Percentiles rank a stretch among this genome's conserved stretches.
Conservation (phyloP, 495 filamentous ascomycete species). For the Tuber indicum region DNA sequence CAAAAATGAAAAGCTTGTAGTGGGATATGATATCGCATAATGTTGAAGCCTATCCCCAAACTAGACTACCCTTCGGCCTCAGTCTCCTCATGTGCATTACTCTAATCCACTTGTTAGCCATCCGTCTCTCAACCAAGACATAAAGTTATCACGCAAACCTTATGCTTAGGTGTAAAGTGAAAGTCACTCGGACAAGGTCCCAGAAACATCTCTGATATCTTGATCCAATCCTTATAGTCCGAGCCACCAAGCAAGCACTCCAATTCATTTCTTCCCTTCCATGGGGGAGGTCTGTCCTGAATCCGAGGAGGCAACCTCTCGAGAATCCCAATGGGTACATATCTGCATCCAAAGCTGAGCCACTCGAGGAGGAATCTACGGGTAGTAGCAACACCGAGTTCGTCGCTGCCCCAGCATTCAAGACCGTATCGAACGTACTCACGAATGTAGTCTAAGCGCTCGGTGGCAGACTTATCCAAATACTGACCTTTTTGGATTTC, state of each 20-base stretch:
- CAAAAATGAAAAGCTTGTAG: neutral
- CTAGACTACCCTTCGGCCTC: constrained; percentile 51
- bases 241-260: constrained; percentile 83
- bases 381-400: constrained; percentile 82
- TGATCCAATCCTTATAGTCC: constrained; percentile 96
- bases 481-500: constrained; percentile 90
- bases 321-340: constrained; percentile 81
- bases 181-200: constrained; percentile 84
- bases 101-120: constrained; percentile 21
- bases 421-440: constrained; percentile 85
- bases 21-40: neutral
- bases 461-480: constrained; percentile 82
- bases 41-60: neutral
- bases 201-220: constrained; percentile 98
- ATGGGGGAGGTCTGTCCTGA: constrained; percentile 80
- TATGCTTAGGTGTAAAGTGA: constrained; percentile 97
- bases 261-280: constrained; percentile 74
- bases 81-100: constrained; percentile 47
- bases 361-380: constrained; percentile 89
- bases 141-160: constrained; percentile 44
- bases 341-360: constrained; percentile 77
- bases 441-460: constrained; percentile 77
- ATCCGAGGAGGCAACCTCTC: constrained; percentile 79
- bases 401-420: constrained; percentile 89
- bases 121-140: neutral